Evolutionary conservation across 495 filamentous ascomycete species (phyloP).

Genomic region (Chaetomidium leptoderma): DNA sequence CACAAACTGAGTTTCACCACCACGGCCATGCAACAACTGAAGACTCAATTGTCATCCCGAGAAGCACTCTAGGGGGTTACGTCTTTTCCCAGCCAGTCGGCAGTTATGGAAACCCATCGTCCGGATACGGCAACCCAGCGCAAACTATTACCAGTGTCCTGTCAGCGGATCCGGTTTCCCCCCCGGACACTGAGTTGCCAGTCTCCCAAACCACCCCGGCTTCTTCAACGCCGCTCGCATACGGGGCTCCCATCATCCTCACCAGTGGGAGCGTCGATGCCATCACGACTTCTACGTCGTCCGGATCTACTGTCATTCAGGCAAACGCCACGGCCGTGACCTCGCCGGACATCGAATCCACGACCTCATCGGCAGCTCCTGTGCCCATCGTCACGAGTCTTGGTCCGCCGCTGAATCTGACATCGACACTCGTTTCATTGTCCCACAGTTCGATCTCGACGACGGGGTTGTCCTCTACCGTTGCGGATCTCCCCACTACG

Average conservation of each 20-base stretch:
- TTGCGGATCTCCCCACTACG: background rate
- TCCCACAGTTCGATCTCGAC: background rate
- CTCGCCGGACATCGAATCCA: background rate
- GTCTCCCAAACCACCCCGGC: background rate
- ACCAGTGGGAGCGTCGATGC: background rate
- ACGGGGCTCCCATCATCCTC: background rate
- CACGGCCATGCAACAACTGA: conserved; percentile 4
- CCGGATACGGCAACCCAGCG: background rate
- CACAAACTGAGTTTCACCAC: conserved; percentile 24
- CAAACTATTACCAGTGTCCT: background rate
- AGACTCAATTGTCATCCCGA: background rate
- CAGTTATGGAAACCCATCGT: conserved; percentile 14
- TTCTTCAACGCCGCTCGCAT: background rate
- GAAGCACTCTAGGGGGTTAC: conserved; percentile 14
- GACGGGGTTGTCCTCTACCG: background rate
- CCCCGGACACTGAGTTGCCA: background rate
- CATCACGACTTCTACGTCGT: background rate
- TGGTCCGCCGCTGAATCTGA: background rate
- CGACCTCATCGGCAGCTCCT: background rate
- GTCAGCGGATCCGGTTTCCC: background rate
- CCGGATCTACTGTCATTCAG: background rate
- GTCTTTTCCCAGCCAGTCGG: conserved; percentile 12
- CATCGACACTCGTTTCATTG: background rate
- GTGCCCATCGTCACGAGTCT: background rate
- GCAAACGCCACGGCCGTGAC: background rate